A percentile compares a stretch with the other conserved stretches of the same genome.
Evolutionary conservation across 2,329 filamentous ascomycete genomes (phyloP).

Genomic region (Coniella lustricola): DNA sequence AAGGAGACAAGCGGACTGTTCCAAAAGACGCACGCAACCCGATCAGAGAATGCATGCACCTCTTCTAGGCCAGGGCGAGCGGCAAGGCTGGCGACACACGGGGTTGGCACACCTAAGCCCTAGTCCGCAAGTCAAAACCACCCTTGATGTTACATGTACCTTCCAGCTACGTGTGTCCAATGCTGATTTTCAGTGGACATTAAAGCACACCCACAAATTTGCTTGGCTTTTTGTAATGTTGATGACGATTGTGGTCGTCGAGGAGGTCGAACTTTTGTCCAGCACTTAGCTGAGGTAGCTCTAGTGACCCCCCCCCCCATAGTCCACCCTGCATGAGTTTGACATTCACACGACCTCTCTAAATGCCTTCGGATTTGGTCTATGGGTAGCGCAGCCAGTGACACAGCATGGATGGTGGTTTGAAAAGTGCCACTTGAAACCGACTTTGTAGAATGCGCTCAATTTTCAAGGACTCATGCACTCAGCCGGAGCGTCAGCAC

Average conservation of each 20-base stretch:
- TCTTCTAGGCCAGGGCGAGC: not conserved
- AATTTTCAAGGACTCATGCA: conserved; percentile 7
- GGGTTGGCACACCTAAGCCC: too few species aligned
- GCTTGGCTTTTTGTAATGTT: not conserved
- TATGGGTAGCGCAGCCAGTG: conserved; percentile 1
- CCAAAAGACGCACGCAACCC: conserved; percentile 1
- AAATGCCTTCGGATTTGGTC: not conserved
- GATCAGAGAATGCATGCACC: not conserved
- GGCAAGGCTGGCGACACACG: not conserved
- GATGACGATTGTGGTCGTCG: not conserved
- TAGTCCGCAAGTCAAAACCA: not conserved
- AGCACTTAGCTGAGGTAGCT: not conserved
- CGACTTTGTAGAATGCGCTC: not conserved
- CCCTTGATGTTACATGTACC: not conserved
- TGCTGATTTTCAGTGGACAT: not conserved
- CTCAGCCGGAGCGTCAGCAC: conserved; percentile 46
- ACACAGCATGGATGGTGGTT: not conserved
- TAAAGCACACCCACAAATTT: conserved; percentile 6
- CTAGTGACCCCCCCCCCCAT: conserved; percentile 5
- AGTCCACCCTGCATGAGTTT: conserved; percentile 10
- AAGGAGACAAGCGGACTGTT: not conserved
- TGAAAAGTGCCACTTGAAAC: not conserved
- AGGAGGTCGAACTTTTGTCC: not conserved
- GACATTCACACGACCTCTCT: conserved; percentile 12
- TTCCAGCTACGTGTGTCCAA: conserved; percentile 2